Evolutionary conservation across 2,329 filamentous ascomycete genomes (phyloP).

Genomic region (Aureobasidium uvarum): DNA sequence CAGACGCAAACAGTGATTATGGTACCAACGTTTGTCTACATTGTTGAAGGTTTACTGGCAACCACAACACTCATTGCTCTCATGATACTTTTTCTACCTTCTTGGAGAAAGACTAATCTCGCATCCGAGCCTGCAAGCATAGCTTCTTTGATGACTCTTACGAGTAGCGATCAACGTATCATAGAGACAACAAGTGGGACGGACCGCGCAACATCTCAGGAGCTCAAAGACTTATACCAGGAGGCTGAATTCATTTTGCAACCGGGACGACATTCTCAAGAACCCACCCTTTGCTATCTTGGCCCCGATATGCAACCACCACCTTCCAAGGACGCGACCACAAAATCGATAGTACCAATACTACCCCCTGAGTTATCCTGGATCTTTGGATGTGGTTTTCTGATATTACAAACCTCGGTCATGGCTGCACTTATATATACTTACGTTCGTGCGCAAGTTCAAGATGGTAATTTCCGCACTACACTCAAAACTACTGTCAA

Average conservation of each 20-base stretch:
- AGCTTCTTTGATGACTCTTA: slow-evolving; percentile 38
- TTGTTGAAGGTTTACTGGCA: slow-evolving; percentile 35
- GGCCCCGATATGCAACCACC: neutral
- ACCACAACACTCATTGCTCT: slow-evolving; percentile 31
- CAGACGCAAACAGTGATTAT: slow-evolving; percentile 40
- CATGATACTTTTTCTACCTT: slow-evolving; percentile 33
- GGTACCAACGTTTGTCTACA: slow-evolving; percentile 41
- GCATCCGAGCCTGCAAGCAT: slow-evolving; percentile 39
- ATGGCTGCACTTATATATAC: neutral
- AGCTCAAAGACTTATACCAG: neutral
- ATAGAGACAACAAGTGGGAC: neutral
- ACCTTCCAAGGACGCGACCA: neutral
- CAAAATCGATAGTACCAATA: neutral
- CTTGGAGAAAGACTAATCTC: neutral
- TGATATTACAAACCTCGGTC: neutral
- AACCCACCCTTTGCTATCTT: neutral
- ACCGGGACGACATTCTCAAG: neutral
- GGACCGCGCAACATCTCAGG: neutral
- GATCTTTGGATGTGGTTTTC: neutral
- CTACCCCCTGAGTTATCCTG: slow-evolving; percentile 11
- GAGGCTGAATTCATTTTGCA: neutral
- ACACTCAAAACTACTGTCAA: neutral
- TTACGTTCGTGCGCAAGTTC: neutral
- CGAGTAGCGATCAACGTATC: slow-evolving; percentile 32
- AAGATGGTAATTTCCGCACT: neutral